phyloP scores from a whole-genome alignment of 2,329 filamentous ascomycete species.

The Cylindrodendrum hubeiense region DNA sequence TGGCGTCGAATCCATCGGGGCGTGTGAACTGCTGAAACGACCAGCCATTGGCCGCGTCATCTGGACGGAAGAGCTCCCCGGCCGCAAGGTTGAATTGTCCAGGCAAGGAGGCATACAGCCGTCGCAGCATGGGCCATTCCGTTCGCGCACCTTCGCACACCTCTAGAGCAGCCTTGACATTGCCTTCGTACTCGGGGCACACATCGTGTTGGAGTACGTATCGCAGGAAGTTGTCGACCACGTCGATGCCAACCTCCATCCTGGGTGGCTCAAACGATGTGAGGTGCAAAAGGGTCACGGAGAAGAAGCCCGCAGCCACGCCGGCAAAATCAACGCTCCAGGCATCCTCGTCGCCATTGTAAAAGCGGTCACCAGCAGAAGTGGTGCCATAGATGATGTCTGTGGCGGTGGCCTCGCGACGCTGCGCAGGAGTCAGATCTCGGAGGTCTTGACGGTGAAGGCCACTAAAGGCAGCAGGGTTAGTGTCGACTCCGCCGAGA shows the following conservation, averaged over 20 bases:
- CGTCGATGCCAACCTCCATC: slow-evolving; percentile 70
- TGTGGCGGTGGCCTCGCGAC: slow-evolving; percentile 72
- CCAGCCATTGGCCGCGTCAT: slow-evolving; percentile 45
- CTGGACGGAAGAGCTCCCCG: slow-evolving; percentile 71
- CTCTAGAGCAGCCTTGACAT: slow-evolving; percentile 74
- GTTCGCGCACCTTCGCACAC: slow-evolving; percentile 75
- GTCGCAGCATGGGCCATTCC: slow-evolving; percentile 73
- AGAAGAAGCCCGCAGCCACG: slow-evolving; percentile 85
- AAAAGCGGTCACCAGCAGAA: slow-evolving; percentile 59
- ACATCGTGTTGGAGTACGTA: slow-evolving; percentile 89
- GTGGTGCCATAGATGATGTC: slow-evolving; percentile 67
- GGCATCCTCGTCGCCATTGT: slow-evolving; percentile 62
- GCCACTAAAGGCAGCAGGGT: slow-evolving; percentile 69
- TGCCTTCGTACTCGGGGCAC: slow-evolving; percentile 80
- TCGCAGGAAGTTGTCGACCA: slow-evolving; percentile 88
- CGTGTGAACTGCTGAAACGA: slow-evolving; percentile 41
- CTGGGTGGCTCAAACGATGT: slow-evolving; percentile 67
- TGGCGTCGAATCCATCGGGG: slow-evolving; percentile 57
- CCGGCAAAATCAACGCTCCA: slow-evolving; percentile 87
- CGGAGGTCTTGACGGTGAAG: slow-evolving; percentile 67
- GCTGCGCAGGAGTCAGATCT: slow-evolving; percentile 69
- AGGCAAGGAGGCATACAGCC: slow-evolving; percentile 69
- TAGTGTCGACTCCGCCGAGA: slow-evolving; percentile 82
- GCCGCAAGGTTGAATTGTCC: slow-evolving; percentile 86
- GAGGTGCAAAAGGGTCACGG: slow-evolving; percentile 64